These are phyloP conservation scores for Punica granatum DNA, from an alignment of 345 rosid genomes.

Conservation along the genomic window DNA sequence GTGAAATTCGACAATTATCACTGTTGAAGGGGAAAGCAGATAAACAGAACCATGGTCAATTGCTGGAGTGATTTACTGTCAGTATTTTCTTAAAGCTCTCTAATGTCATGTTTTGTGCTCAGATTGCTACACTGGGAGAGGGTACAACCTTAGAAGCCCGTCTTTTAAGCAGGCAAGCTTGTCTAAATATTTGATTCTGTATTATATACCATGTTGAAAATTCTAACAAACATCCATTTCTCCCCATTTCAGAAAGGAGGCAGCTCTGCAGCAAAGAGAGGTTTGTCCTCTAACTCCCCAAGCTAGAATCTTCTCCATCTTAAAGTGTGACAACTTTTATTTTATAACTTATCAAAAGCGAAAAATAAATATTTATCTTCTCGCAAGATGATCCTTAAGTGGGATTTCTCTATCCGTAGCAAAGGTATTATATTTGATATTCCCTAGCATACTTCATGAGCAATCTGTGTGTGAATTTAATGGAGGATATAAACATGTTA, in stretches of 20 bases:
- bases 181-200: constrained; percentile 1
- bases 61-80: not conserved
- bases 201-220: not conserved
- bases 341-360: no score
- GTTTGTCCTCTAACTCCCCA: constrained; percentile 29
- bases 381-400: no score
- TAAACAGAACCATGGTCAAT: no score
- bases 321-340: not conserved
- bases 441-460: no score
- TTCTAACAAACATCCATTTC: constrained; percentile 12
- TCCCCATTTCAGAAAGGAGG: constrained; percentile 68
- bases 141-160: constrained; percentile 79
- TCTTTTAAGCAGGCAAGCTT: constrained; percentile 71
- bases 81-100: not conserved
- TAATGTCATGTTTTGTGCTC: constrained; percentile 2
- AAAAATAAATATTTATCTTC: no score
- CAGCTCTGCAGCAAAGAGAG: constrained; percentile 88
- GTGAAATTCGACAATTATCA: not conserved
- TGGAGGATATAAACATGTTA: no score
- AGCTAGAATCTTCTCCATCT: not conserved
- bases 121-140: constrained; percentile 88
- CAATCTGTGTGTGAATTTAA: no score
- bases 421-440: no score
- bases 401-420: no score
- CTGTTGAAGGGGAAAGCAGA: not conserved